Conservation (phyloP, 495 filamentous ascomycete species). For the Tuber aestivum region DNA sequence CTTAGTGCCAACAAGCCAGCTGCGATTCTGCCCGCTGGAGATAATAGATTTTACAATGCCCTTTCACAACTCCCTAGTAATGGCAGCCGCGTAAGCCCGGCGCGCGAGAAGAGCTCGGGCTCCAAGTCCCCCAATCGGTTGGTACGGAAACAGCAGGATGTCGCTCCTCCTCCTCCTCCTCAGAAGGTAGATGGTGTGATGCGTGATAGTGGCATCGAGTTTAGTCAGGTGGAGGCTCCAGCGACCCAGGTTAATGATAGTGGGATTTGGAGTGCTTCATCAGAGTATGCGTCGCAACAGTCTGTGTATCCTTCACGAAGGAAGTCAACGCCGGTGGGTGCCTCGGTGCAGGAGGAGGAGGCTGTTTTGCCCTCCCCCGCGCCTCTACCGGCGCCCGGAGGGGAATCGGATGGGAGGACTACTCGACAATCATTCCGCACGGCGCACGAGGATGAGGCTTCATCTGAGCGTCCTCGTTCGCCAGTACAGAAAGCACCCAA, state of each 20-base stretch:
- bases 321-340: conserved; percentile 13
- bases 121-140: conserved; percentile 27
- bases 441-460: conserved; percentile 53
- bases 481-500: conserved; percentile 1
- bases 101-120: conserved; percentile 8
- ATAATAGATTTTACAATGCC: conserved; percentile 47
- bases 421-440: conserved; percentile 62
- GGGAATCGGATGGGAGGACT: conserved; percentile 47
- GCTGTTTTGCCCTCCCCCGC: background rate
- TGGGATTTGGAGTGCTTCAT: conserved; percentile 37
- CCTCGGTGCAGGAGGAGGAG: conserved; percentile 5
- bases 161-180: conserved; percentile 2
- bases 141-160: conserved; percentile 28
- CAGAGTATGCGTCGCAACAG: conserved; percentile 23
- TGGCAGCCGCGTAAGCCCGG: background rate
- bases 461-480: conserved; percentile 9
- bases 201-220: conserved; percentile 19
- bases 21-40: conserved; percentile 46
- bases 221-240: conserved; percentile 14
- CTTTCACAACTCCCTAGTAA: conserved; percentile 30
- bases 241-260: conserved; percentile 24
- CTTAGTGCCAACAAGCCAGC: conserved; percentile 57
- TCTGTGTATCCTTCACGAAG: conserved; percentile 12
- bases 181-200: conserved; percentile 11
- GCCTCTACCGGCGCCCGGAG: background rate